Evolutionary conservation across 176 grass and related monocot genomes (phyloP).

Genomic region (Bromus sterilis): DNA sequence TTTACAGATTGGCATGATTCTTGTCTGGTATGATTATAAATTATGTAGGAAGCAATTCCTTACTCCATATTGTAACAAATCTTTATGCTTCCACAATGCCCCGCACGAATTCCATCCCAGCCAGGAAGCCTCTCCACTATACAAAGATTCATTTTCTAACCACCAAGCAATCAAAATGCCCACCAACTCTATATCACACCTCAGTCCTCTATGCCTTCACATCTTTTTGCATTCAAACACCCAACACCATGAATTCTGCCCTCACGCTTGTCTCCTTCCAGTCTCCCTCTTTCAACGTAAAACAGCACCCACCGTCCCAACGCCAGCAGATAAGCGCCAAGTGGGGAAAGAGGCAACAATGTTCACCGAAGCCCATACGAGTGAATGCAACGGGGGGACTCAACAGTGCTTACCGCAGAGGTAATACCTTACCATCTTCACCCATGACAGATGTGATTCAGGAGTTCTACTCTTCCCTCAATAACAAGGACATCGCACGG

Average conservation of each 20-base stretch:
- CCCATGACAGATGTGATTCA: slow-evolving; percentile 20
- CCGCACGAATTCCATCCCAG: neutral
- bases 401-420: neutral
- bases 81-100: neutral
- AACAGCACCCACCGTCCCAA: neutral
- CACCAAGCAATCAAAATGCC: slow-evolving; percentile 27
- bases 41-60: slow-evolving; percentile 14
- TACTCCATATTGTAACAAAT: neutral
- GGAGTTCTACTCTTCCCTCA: slow-evolving; percentile 56
- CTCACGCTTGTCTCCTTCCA: slow-evolving; percentile 2
- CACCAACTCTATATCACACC: slow-evolving; percentile 1
- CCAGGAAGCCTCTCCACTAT: neutral
- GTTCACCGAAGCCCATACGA: neutral
- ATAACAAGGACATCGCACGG: slow-evolving; percentile 42
- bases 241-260: slow-evolving; percentile 31
- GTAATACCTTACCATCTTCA: slow-evolving; percentile 13
- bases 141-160: slow-evolving; percentile 19
- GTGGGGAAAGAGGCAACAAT: neutral
- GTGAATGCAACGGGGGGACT: neutral
- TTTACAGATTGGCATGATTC: neutral
- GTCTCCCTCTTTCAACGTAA: slow-evolving; percentile 5
- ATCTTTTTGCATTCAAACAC: slow-evolving; percentile 18
- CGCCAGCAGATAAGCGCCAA: neutral
- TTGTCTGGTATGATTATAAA: neutral
- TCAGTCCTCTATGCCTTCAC: neutral